Base-by-base conservation (phyloP, 2,329 filamentous ascomycete genomes). In the Microcyclosporella mali region DNA sequence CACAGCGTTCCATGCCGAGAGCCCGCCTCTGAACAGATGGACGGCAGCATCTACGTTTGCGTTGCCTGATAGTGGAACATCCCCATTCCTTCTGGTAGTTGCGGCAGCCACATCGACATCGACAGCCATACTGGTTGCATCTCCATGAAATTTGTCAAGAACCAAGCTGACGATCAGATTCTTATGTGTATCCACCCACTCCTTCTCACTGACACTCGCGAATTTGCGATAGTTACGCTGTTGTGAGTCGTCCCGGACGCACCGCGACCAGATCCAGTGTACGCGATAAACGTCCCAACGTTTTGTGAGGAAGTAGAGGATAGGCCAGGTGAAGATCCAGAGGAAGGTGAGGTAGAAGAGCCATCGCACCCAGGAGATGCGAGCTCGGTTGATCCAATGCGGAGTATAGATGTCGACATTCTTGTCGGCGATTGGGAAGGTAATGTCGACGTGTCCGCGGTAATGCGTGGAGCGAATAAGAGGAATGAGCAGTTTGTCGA, bases 321-420 rank as follows among this genome's bases (percentile, higher is more conserved):
- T 74, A 0, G 84, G 84, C 84, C 84, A 88, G 2, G 76, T 69
- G 52, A 88, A 70, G 43, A 88, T 56, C 73, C 84, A 84, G 10
- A 84, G 62, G 46, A 87, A 78, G 0, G 79, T 79, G 4, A 85
- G 60, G 58, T 77, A 79, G 66, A 81, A 85, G 8, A 85, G 33
- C 70, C 77, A 77, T 32, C 74, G 68, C 33, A 87, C 68, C 79
- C 80, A 86, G 6, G 72, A 81, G 34, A 80, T 67, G 0, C 85
- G 78, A 77, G 81, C 84, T 21, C 70, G 64, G 57, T 86, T 88
- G 46, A 79, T 68, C 38, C 66, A 70, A 52, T 75, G 77, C 3
- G 75, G 70, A 40, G 78, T 84, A 66, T 82, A 85, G 0, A 85
- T 71, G 39, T 82, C 75, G 15, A 84, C 68, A 16, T 69, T 67